Base-by-base conservation (phyloP, 2,329 filamentous ascomycete species). In the Fusarium nanum region DNA sequence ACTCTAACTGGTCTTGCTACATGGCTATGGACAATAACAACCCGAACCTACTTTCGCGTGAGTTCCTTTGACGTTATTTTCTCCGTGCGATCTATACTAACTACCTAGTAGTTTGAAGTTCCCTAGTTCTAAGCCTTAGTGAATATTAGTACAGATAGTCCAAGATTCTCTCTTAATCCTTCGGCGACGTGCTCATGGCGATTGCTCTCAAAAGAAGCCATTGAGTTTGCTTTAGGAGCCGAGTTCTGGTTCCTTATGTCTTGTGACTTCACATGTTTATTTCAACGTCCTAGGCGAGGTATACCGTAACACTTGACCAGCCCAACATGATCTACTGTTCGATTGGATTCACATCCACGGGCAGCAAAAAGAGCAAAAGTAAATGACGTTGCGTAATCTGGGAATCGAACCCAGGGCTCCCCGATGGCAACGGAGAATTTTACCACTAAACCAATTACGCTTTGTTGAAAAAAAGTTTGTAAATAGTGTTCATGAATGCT, bases 391-490 rank as follows among this genome's bases (percentile, higher is more conserved):
- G 49, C 49, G 49, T 53, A 53, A 53, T 53, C 49, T 53, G 49
- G 49, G 49, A 52, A 52, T 52, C 49, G 48, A 52, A 52, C 48
- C 48, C 48, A 52, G 48, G 48, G 48, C 48, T 52, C 48, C 48
- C 32, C 48, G 49, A 52, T 50, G 49, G 49, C 49, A 52, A 52
- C 49, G 49, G 49, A 52, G 49, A 52, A 52, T 52, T 52, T 52
- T 52, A 52, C 49, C 49, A 53, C 49, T 53, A 53, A 53, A 53
- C 49, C 49, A 53, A 53, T 53, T 53, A 53, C 49, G 49, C 49
- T 28, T 50, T 9, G 34, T 18, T 42, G 7, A 16, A 41, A 8
- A 2, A 9, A 9, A 4, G 5, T 4, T 7, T 13, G 14, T 8
- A 34, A 34, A 6, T 9, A 5, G 3, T 3, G 4, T 10, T 5